phyloP scores from a whole-genome alignment of 331 rosid species.

The Cydonia oblonga region DNA sequence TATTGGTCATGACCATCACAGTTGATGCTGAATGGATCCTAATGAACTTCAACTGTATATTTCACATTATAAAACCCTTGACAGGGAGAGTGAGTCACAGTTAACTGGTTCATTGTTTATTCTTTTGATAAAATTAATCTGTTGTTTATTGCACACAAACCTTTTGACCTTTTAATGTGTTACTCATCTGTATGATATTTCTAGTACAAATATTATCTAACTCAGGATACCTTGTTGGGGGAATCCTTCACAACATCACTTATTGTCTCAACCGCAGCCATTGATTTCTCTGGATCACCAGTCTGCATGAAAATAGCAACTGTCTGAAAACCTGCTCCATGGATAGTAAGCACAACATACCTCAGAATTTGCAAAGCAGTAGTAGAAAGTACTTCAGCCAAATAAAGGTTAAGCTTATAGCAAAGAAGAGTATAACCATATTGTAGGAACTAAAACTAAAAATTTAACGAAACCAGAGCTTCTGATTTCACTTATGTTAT shows the following conservation, averaged over 20 bases:
- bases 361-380: conserved; percentile 66
- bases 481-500: neutral
- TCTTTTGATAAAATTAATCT: too few relatives aligned
- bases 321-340: conserved; percentile 99
- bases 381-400: conserved; percentile 24
- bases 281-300: conserved; percentile 56
- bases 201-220: too few relatives aligned
- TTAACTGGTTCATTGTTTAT: too few relatives aligned
- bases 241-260: conserved; percentile 72
- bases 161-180: too few relatives aligned
- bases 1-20: too few relatives aligned
- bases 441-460: neutral
- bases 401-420: conserved; percentile 16
- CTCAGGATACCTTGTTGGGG: conserved; percentile 58
- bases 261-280: conserved; percentile 39
- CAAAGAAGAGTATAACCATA: conserved; percentile 5
- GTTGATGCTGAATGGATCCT: too few relatives aligned
- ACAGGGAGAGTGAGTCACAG: too few relatives aligned
- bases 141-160: too few relatives aligned
- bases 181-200: too few relatives aligned
- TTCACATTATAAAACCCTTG: too few relatives aligned
- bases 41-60: too few relatives aligned
- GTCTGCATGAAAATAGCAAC: conserved; percentile 99
- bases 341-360: conserved; percentile 77
- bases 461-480: neutral